Base-by-base conservation (phyloP, 225 moss, liverwort and hornwort species). In the Antitrichia curtipendula region DNA sequence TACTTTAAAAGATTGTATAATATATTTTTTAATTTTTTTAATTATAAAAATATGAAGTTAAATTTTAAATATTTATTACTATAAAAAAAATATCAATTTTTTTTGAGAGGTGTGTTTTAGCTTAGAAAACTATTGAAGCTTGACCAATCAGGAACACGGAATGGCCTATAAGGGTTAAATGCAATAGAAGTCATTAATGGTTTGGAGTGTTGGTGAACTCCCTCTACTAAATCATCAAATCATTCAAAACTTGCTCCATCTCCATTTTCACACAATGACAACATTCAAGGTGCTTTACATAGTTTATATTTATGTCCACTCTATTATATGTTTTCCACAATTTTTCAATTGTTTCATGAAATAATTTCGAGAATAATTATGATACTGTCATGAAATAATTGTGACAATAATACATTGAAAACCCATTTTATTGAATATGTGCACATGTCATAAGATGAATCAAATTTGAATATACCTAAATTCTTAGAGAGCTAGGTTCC, bases 121-220 rank as follows among this genome's bases (percentile, higher is more conserved):
- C 21, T 7, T 12, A n/a, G 2, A 38, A 21, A 66, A 66, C 7
- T 22, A n/a, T 7, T 66, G 12, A 66, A 66, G 21, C 7, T 66
- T n/a, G 12, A 66, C n/a, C 21, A 66, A 21, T 1, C 1, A 5
- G 1, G 1, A 66, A n/a, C 2, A 65, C 38, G 1, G 22, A n/a
- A 66, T 66, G 22, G 22, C 12, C 2, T 20, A 20, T 36, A 21
- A 66, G 4, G 21, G 0, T 38, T 23, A 38, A 68, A 38, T 38
- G 38, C 68, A 68, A 38, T 68, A 68, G 38, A 13, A 6, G 3
- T 38, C 21, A 38, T 23, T 38, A 13, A 2, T 68, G 1, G 13
- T 38, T 68, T 12, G 13, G 13, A 38, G 13, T 38, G 13, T 68
- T 13, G 4, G 13, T 38, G 13, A 23, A 68, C 2, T 23, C 4